These are phyloP conservation scores for Parascedosporium putredinis DNA, from an alignment of 2,329 filamentous ascomycete genomes.

Conservation along the genomic window DNA sequence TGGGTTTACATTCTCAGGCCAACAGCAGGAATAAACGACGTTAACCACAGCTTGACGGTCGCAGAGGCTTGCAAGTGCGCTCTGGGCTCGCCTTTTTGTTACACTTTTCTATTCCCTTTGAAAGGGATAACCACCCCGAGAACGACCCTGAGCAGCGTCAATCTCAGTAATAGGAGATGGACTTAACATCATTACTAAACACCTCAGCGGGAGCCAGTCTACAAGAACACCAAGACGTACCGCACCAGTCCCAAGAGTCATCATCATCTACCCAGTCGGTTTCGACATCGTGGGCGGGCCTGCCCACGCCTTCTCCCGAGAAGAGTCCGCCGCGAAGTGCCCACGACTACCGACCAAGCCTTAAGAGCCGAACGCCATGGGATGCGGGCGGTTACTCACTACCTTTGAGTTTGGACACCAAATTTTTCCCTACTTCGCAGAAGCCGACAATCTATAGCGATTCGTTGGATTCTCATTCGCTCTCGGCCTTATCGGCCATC, in stretches of 20 bases:
- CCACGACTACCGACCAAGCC: constrained; percentile 10
- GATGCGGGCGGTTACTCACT: constrained; percentile 39
- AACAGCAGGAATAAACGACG: too few species aligned
- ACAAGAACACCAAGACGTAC: background rate
- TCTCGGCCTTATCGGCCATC: constrained; percentile 1
- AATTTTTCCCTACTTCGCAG: constrained; percentile 16
- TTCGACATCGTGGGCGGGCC: constrained; percentile 2
- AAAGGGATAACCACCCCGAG: too few species aligned
- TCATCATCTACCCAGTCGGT: background rate
- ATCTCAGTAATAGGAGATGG: too few species aligned
- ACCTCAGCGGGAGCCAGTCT: constrained; percentile 16
- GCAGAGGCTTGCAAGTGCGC: too few species aligned
- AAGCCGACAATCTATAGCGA: constrained; percentile 16
- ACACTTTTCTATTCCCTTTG: too few species aligned
- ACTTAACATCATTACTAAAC: constrained; percentile 31
- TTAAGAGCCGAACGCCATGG: constrained; percentile 35
- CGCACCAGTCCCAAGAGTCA: background rate
- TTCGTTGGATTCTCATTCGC: constrained; percentile 15
- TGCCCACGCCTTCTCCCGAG: constrained; percentile 7
- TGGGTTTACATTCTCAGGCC: too few species aligned
- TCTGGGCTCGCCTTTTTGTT: too few species aligned
- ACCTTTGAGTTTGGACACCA: constrained; percentile 29
- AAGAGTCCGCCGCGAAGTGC: background rate
- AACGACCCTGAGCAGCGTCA: too few species aligned
- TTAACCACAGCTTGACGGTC: too few species aligned